Percentiles rank a stretch among this genome's conserved stretches.
These are phyloP conservation scores for Rauvolfia tetraphylla DNA, from an alignment of 257 asterid genomes.

Conservation along the genomic window DNA sequence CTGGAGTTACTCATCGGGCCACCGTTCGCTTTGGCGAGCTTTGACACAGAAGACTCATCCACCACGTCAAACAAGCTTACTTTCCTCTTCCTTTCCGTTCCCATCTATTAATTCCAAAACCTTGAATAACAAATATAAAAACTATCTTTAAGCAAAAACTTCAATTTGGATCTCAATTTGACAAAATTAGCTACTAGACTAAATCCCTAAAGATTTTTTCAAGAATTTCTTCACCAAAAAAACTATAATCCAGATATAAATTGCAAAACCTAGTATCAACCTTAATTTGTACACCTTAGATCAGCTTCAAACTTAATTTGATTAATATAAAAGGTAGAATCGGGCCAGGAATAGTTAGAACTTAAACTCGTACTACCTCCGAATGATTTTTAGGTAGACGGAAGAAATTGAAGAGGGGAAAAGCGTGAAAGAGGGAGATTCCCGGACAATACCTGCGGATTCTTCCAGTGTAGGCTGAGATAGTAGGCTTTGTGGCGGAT, in stretches of 20 bases:
- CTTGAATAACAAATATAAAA: not conserved
- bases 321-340: not conserved
- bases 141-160: not conserved
- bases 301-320: not conserved
- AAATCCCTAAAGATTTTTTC: not conserved
- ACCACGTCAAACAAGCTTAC: conserved; percentile 92
- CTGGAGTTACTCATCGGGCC: conserved; percentile 22
- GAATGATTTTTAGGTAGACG: too few species aligned
- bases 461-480: not conserved
- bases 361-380: too few species aligned
- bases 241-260: not conserved
- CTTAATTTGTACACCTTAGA: not conserved
- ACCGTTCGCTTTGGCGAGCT: conserved; percentile 50
- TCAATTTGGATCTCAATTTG: not conserved
- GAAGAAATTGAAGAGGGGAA: not conserved
- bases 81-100: conserved; percentile 95
- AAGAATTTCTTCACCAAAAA: not conserved
- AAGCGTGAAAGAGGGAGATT: not conserved
- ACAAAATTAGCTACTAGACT: not conserved
- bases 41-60: conserved; percentile 62
- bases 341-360: not conserved
- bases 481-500: not conserved
- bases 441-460: not conserved
- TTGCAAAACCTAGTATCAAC: not conserved
- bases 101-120: conserved; percentile 36